Conservation (phyloP, 192 early-diverging fungal species). For the Gamsiella multidivaricata region DNA sequence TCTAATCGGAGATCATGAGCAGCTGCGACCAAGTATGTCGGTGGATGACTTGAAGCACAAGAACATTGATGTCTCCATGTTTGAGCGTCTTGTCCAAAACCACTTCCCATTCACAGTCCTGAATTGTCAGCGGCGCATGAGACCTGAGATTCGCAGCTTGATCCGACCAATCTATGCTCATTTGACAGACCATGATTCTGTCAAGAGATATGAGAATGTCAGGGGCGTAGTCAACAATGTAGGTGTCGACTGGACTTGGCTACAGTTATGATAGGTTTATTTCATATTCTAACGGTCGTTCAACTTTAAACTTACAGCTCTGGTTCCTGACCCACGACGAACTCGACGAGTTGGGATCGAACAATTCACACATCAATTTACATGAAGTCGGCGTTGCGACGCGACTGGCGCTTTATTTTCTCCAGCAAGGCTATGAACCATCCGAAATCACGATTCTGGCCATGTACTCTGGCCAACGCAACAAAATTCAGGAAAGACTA, state of each 20-base stretch:
- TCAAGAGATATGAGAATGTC: slow-evolving; percentile 49
- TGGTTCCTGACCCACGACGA: slow-evolving; percentile 64
- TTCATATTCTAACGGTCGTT: not conserved
- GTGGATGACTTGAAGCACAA: slow-evolving; percentile 57
- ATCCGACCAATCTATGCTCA: slow-evolving; percentile 62
- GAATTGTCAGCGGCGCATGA: slow-evolving; percentile 66
- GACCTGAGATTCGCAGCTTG: slow-evolving; percentile 62
- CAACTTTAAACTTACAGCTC: slow-evolving; percentile 9
- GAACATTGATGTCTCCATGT: slow-evolving; percentile 61
- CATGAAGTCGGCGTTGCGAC: slow-evolving; percentile 39
- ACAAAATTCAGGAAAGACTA: slow-evolving; percentile 48
- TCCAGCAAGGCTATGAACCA: slow-evolving; percentile 46
- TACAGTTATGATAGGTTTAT: no score
- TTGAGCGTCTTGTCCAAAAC: slow-evolving; percentile 63
- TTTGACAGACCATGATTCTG: slow-evolving; percentile 57
- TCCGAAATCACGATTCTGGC: slow-evolving; percentile 60
- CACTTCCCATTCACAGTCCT: slow-evolving; percentile 56
- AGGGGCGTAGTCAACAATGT: slow-evolving; percentile 62
- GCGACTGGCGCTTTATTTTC: slow-evolving; percentile 36
- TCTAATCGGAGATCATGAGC: slow-evolving; percentile 70
- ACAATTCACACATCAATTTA: slow-evolving; percentile 39
- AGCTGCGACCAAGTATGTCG: slow-evolving; percentile 64
- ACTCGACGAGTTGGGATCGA: slow-evolving; percentile 25
- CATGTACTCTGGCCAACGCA: slow-evolving; percentile 66
- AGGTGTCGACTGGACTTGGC: slow-evolving; percentile 1